Conservation (phyloP, 1,284 basidiomycete species). For the Irpex sp. region DNA sequence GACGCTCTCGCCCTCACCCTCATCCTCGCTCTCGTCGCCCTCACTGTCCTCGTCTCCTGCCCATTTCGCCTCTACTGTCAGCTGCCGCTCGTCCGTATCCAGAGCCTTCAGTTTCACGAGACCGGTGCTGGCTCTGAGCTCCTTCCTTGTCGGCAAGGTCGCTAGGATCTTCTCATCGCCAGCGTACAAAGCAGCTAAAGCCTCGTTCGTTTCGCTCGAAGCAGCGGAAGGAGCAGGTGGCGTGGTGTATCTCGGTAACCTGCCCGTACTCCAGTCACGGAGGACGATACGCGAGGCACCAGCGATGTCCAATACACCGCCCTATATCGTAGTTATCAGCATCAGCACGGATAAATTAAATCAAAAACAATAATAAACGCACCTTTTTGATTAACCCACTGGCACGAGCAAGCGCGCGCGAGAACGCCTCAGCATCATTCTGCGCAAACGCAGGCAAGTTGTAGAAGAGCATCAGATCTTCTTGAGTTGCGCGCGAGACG, state of each 20-base stretch:
- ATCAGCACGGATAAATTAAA: conserved; percentile 5
- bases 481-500: conserved; percentile 64
- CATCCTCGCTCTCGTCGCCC: conserved; percentile 26
- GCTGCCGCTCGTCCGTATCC: conserved; percentile 46
- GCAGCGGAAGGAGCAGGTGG: conserved; percentile 32
- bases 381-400: conserved; percentile 82
- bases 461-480: conserved; percentile 89
- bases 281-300: conserved; percentile 81
- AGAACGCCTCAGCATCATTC: conserved; percentile 71
- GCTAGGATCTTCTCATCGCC: conserved; percentile 43
- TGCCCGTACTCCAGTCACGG: conserved; percentile 85
- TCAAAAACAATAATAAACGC: conserved; percentile 13
- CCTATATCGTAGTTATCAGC: conserved; percentile 32
- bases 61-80: conserved; percentile 55
- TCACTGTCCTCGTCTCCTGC: conserved; percentile 22
- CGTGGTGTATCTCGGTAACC: conserved; percentile 74
- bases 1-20: conserved; percentile 19
- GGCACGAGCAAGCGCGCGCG: conserved; percentile 78
- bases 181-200: conserved; percentile 30
- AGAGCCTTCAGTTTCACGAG: conserved; percentile 54
- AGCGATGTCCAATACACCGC: conserved; percentile 72
- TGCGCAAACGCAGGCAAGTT: conserved; percentile 80
- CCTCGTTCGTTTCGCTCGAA: conserved; percentile 14
- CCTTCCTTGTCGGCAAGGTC: conserved; percentile 50
- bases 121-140: conserved; percentile 54